phyloP scores from a whole-genome alignment of 768 basidiomycete species.

The Pleurotus eryngii region DNA sequence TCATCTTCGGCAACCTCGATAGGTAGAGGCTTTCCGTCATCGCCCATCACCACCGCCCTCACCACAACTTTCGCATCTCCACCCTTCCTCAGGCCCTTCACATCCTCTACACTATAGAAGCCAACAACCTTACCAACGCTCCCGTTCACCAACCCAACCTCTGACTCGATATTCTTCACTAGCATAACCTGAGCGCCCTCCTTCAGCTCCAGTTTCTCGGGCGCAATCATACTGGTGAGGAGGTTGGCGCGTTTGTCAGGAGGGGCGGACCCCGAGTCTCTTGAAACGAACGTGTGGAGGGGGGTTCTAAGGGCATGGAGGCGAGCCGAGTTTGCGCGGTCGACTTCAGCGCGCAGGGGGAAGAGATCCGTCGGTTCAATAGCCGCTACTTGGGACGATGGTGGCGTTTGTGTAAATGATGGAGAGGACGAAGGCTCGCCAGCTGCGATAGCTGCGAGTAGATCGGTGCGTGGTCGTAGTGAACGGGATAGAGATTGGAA shows the following conservation, averaged over 20 bases:
- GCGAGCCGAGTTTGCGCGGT: slow-evolving; percentile 54
- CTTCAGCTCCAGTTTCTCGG: slow-evolving; percentile 53
- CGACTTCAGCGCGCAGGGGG: slow-evolving; percentile 67
- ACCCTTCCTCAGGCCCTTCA: slow-evolving; percentile 10
- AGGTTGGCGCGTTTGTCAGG: slow-evolving; percentile 46
- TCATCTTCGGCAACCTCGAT: slow-evolving; percentile 43
- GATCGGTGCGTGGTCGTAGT: slow-evolving; percentile 3
- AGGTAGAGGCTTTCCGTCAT: slow-evolving; percentile 34
- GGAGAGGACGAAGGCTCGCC: slow-evolving; percentile 12
- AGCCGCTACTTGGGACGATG: slow-evolving; percentile 12
- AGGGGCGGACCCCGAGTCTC: slow-evolving; percentile 46
- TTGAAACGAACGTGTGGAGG: slow-evolving; percentile 41
- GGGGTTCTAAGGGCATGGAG: slow-evolving; percentile 45
- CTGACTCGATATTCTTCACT: slow-evolving; percentile 65
- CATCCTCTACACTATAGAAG: slow-evolving; percentile 34
- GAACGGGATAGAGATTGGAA: slow-evolving; percentile 15
- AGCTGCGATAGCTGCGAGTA: not conserved
- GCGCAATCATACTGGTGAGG: slow-evolving; percentile 61
- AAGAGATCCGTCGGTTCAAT: slow-evolving; percentile 54
- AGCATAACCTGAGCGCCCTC: slow-evolving; percentile 60
- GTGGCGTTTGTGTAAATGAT: not conserved
- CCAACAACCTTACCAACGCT: slow-evolving; percentile 69
- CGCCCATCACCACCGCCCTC: slow-evolving; percentile 30
- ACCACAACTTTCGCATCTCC: slow-evolving; percentile 16
- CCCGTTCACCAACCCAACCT: slow-evolving; percentile 61